Evolutionary conservation across 305 asterid genomes (phyloP), one percentile per base, ranked within the genome.

Genomic region (Caryopteris hybrid): DNA sequence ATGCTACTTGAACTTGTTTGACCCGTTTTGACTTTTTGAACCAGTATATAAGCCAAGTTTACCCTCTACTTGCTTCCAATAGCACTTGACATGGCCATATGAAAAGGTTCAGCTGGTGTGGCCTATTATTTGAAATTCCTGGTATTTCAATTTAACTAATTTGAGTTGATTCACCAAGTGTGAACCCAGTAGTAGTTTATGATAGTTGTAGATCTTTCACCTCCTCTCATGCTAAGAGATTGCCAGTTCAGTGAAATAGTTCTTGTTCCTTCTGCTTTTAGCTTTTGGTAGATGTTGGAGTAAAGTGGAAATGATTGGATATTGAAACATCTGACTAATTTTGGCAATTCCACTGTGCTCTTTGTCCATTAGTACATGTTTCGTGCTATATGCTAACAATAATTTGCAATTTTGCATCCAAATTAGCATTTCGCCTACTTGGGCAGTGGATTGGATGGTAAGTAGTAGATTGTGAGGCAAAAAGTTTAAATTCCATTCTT

Each of bases 211-310:
- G 61, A 12, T 48, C 42, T 14, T 60, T 50, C 43, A 29, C 18
- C 61, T 33, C 51, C 42, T 45, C 17, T 61, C 54, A 23, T 47
- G 50, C 8, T 39, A 18, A 31, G 14, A 2, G 48, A 47, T 58
- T n/a, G 1, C 22, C 29, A 8, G 47, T 46, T 18, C 25, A 38
- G 62, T 45, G 4, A 64, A 50, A 23, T 31, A 45, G 67, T n/a
- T 18, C 21, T n/a, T 27, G 29, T 31, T 33, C 33, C 67, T 34
- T 39, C 57, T 14, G 8, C 3, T 33, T 70, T 57, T 50, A 52
- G 46, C 70, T 38, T 63, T 52, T 51, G 23, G 58, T n/a, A 63
- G 50, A 71, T 9, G 23, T 41, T 29, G 58, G 17, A 29, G 58
- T 17, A 11, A 55, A 61, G 31, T 18, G 56, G 23, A 31, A 14